phyloP scores from a whole-genome alignment of 1,284 basidiomycete species.

The Takashimella koratensis region DNA sequence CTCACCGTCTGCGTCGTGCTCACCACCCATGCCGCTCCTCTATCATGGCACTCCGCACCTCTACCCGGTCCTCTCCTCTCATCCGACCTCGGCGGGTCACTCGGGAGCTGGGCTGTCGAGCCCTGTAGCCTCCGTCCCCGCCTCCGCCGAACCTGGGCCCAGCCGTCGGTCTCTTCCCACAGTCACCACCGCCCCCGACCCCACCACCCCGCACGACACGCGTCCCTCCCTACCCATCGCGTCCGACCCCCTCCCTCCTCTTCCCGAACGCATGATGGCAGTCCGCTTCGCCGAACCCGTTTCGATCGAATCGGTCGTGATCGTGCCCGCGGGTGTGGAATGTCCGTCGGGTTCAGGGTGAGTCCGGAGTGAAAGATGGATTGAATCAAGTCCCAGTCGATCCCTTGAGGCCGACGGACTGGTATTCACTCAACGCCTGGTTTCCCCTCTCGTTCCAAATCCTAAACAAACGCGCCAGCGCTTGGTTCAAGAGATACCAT shows the following conservation, averaged over 20 bases:
- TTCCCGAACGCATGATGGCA: background rate
- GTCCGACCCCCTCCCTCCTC: too few species aligned
- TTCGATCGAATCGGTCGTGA: background rate
- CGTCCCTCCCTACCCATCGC: too few species aligned
- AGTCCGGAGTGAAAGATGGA: too few species aligned
- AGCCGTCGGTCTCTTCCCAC: too few species aligned
- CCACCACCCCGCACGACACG: too few species aligned
- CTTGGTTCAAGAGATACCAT: too few species aligned
- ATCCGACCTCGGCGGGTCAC: background rate
- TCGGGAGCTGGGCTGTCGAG: too few species aligned
- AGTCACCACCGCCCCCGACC: too few species aligned
- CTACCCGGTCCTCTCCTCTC: background rate
- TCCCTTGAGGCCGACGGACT: too few species aligned
- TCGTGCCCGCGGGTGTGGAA: background rate
- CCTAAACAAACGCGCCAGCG: background rate
- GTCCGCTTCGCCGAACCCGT: background rate
- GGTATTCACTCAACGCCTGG: background rate
- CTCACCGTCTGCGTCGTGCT: too few species aligned
- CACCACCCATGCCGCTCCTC: background rate
- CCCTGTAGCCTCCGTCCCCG: background rate
- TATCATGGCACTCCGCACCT: background rate
- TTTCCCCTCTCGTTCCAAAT: background rate
- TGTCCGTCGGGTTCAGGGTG: background rate
- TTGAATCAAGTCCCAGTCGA: too few species aligned
- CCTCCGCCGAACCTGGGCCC: background rate